Evolutionary conservation across 768 basidiomycete genomes (phyloP).

Genomic region (Calvatia gigantea): DNA sequence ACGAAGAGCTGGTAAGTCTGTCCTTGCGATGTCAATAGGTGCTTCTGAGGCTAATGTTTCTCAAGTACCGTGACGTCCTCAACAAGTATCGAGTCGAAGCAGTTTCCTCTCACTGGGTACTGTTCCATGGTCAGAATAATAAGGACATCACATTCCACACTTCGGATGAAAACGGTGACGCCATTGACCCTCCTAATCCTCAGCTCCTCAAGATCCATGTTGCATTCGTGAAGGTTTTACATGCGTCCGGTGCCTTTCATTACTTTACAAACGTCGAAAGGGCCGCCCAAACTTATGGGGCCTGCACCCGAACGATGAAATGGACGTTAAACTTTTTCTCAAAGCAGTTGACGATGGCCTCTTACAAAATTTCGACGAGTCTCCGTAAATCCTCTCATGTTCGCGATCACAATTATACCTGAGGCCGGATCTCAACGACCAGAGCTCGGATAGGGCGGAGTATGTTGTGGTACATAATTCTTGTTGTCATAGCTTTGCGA

Average conservation of each 20-base stretch:
- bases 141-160: slow-evolving; percentile 14
- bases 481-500: too few relatives aligned
- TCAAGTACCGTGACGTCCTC: slow-evolving; percentile 13
- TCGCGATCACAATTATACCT: too few relatives aligned
- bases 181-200: slow-evolving; percentile 15
- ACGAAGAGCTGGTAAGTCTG: slow-evolving; percentile 6
- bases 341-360: too few relatives aligned
- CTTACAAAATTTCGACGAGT: too few relatives aligned
- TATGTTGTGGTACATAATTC: too few relatives aligned
- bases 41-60: background rate
- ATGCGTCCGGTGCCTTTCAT: slow-evolving; percentile 13
- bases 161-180: background rate
- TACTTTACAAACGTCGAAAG: slow-evolving; percentile 16
- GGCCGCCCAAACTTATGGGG: background rate
- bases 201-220: slow-evolving; percentile 18
- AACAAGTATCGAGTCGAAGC: slow-evolving; percentile 16
- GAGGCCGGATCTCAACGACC: too few relatives aligned
- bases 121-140: background rate
- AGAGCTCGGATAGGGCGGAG: too few relatives aligned
- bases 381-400: too few relatives aligned
- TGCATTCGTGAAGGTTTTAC: slow-evolving; percentile 18
- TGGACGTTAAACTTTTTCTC: slow-evolving; percentile 15
- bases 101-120: background rate
- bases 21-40: background rate
- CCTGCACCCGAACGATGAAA: slow-evolving; percentile 1